Evolutionary conservation across 495 filamentous ascomycete species (phyloP), one percentile per base, ranked within the genome.

Genomic region (Xylona heveae): DNA sequence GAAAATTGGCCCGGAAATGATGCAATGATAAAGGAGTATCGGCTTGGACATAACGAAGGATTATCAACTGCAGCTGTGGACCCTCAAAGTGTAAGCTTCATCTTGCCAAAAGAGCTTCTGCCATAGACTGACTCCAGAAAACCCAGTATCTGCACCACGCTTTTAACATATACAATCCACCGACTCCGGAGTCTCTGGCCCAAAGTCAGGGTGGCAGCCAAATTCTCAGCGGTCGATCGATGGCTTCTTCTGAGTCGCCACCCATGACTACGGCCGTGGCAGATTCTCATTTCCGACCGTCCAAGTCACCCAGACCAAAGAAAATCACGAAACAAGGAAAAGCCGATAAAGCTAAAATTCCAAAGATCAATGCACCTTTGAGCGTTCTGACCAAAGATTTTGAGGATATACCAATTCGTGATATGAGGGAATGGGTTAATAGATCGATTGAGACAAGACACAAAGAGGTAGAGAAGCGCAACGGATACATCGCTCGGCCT

Each of bases 361-460:
- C 64, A 3, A 59, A 62, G 36, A 52, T 84, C 19, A 65, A 59
- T 13, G 64, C 55, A 16, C 81, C 88, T 0, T 48, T 97, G 46
- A 92, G 81, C 49, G 58, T 74, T 36, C 44, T 93, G 37, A 90
- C 82, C 6, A 66, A 68, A 43, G 51, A 75, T 37, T 58, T 70
- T 44, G 56, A 57, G 5, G 50, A 71, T 26, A 55, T 76, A 14
- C 68, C 74, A 3, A 48, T 88, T 21, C 65, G 64, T 28, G 71
- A 97, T 49, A 94, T 94, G 62, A 71, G 80, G 34, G 58, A 53
- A 14, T 91, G 74, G 59, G 85, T 92, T 15, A 69, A 75, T 42
- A 62, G 88, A 28, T 57, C 75, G 6, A 51, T 58, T 2, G 70
- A 78, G 27, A 62, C 55, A 4, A 68, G 88, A 31, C 59, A 54